phyloP scores from a whole-genome alignment of 2,329 filamentous ascomycete species.

The Dissoconium aciculare region DNA sequence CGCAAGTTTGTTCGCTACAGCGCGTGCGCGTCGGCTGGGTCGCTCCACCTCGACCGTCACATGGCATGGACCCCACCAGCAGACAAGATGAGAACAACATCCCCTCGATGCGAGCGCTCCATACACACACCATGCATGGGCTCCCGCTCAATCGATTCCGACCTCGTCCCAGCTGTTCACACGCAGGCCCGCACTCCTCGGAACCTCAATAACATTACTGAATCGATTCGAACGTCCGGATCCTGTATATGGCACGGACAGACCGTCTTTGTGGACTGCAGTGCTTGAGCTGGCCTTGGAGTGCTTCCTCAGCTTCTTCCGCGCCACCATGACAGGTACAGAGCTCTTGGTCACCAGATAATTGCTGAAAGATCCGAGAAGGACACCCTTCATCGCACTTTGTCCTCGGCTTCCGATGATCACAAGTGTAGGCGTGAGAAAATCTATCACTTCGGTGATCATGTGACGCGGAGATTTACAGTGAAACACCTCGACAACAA shows the following conservation, averaged over 20 bases:
- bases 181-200: conserved; percentile 19
- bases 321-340: conserved; percentile 92
- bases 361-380: conserved; percentile 92
- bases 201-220: conserved; percentile 22
- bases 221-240: conserved; percentile 18
- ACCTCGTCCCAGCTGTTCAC: conserved; percentile 24
- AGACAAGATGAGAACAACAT: too few species aligned
- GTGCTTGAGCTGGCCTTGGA: conserved; percentile 40
- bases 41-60: too few species aligned
- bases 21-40: too few species aligned
- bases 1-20: too few species aligned
- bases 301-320: conserved; percentile 78
- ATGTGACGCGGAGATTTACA: conserved; percentile 96
- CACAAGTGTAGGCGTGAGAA: conserved; percentile 78
- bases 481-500: conserved; percentile 91
- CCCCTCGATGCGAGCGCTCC: too few species aligned
- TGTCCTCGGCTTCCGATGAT: conserved; percentile 84
- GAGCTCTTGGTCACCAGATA: conserved; percentile 95
- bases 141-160: conserved; percentile 22
- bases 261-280: conserved; percentile 18
- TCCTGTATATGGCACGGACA: conserved; percentile 20
- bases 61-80: too few species aligned
- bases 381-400: conserved; percentile 83
- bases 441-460: conserved; percentile 93
- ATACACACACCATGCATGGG: too few species aligned